A percentile compares a stretch with the other conserved stretches of the same genome.
These are phyloP conservation scores for Macrocybe gigantea DNA, from an alignment of 768 basidiomycete species.

Conservation along the genomic window DNA sequence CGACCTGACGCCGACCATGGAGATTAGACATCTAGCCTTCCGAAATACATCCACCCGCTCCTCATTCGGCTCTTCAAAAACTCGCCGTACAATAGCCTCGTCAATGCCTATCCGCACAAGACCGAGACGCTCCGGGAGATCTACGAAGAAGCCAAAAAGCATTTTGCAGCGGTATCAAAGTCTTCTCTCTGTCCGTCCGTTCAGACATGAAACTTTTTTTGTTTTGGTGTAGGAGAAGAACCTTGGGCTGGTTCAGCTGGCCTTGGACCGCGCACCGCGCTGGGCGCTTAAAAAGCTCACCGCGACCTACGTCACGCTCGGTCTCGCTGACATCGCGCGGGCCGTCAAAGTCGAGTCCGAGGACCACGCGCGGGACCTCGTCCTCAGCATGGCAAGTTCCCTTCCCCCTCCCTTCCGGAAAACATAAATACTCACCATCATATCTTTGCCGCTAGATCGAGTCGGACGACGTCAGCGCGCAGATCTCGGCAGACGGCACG, in stretches of 20 bases:
- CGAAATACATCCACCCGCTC: constrained; percentile 66
- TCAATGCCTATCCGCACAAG: constrained; percentile 60
- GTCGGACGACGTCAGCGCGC: constrained; percentile 61
- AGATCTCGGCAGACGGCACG: constrained; percentile 60
- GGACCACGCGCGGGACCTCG: constrained; percentile 49
- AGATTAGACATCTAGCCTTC: constrained; percentile 41
- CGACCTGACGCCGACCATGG: neutral
- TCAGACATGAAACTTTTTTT: neutral
- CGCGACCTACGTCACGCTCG: constrained; percentile 75
- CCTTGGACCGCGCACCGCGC: constrained; percentile 62
- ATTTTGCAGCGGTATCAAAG: constrained; percentile 46
- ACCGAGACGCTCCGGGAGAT: constrained; percentile 37
- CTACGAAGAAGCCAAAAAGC: constrained; percentile 46
- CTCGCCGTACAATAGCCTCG: constrained; percentile 59
- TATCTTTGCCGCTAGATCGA: constrained; percentile 49
- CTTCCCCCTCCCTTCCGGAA: neutral
- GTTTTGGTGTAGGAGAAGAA: constrained; percentile 56
- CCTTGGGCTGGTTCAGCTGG: constrained; percentile 61
- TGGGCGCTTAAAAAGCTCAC: constrained; percentile 81
- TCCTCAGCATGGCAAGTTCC: constrained; percentile 66
- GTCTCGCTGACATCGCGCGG: constrained; percentile 64
- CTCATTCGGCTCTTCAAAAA: constrained; percentile 60
- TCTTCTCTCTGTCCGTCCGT: neutral
- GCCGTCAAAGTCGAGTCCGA: constrained; percentile 44
- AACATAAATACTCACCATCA: neutral